phyloP scores from a whole-genome alignment of 2,329 filamentous ascomycete genomes.

The Apiospora rasikravindrae region DNA sequence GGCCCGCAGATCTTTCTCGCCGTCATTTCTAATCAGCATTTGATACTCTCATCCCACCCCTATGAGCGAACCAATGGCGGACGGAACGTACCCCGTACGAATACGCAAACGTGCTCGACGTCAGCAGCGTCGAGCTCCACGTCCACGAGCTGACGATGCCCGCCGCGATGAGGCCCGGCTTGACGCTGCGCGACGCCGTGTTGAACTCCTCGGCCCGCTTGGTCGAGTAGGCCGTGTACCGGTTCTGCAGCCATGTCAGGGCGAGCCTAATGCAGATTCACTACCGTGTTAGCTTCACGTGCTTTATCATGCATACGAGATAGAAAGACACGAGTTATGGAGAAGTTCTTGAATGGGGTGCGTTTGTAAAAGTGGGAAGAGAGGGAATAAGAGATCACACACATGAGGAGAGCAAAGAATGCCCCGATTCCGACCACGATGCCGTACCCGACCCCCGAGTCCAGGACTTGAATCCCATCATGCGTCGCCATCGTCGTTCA shows the following conservation, averaged over 20 bases:
- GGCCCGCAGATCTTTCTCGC: conserved; percentile 39
- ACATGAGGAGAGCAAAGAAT: conserved; percentile 49
- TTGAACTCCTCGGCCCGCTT: conserved; percentile 53
- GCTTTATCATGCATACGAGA: too few species aligned
- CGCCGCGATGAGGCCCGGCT: conserved; percentile 51
- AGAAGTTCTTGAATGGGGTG: not conserved
- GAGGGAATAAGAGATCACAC: not conserved
- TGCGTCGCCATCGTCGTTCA: not conserved
- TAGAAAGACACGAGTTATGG: too few species aligned
- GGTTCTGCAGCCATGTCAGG: conserved; percentile 48
- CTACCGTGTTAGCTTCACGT: too few species aligned
- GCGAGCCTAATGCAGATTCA: conserved; percentile 30
- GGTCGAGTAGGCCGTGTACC: conserved; percentile 44
- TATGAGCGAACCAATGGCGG: not conserved
- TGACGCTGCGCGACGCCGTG: conserved; percentile 49
- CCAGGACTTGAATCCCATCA: conserved; percentile 30
- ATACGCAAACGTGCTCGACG: conserved; percentile 47
- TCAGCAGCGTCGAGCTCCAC: conserved; percentile 51
- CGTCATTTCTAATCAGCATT: not conserved
- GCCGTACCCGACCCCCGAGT: conserved; percentile 52
- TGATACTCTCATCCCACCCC: not conserved
- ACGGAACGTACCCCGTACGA: conserved; percentile 39
- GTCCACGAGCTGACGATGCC: conserved; percentile 56
- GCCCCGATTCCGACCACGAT: conserved; percentile 55
- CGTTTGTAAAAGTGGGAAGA: not conserved